Base-by-base conservation (phyloP, 768 basidiomycete species). In the Mycena galopus region DNA sequence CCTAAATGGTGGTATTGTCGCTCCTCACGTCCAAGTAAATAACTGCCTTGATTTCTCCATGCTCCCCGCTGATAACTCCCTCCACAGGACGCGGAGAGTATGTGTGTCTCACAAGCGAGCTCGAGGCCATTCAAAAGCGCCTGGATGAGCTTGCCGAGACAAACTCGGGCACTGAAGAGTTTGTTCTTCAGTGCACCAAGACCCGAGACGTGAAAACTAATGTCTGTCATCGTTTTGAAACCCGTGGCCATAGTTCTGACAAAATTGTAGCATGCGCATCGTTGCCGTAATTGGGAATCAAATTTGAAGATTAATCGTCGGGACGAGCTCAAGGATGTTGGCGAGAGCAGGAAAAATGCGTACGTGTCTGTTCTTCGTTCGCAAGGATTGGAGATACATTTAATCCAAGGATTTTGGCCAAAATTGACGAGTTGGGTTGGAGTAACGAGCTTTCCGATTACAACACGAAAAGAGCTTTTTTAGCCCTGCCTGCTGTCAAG, bases 401-500 rank as follows among this genome's bases (percentile, higher is more conserved):
- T 25, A 42, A 7, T 14, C 42, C 75, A 57, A 73, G 16, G n/a
- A 77, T 79, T 29, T 39, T 70, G 12, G 67, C 39, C n/a, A 77
- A 67, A 57, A 65, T 79, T 17, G 23, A 55, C 29, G 57, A 70
- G 67, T 27, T 73, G 29, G 78, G 74, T 60, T 56, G 39, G 56
- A 42, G 23, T 37, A 29, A 62, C 14, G 77, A 68, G 57, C 69
- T 78, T 21, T 67, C 55, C n/a, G 17, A 58, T n/a, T 21, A 27
- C 11, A 8, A n/a, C 17, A 33, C 50, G 12, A 30, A 32, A 21
- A 21, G 51, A 27, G 50, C 56, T 29, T 42, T 77, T 16, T 35
- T 53, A 23, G 33, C 63, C 16, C 59, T 80, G 21, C 79, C 81
- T 29, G 75, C 70, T 37, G 57, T 78, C 6, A 63, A 71, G 4